A percentile compares a stretch with the other conserved stretches of the same genome.
phyloP scores from a whole-genome alignment of 176 grass and related monocot species.

The Aegilops bicornis region DNA sequence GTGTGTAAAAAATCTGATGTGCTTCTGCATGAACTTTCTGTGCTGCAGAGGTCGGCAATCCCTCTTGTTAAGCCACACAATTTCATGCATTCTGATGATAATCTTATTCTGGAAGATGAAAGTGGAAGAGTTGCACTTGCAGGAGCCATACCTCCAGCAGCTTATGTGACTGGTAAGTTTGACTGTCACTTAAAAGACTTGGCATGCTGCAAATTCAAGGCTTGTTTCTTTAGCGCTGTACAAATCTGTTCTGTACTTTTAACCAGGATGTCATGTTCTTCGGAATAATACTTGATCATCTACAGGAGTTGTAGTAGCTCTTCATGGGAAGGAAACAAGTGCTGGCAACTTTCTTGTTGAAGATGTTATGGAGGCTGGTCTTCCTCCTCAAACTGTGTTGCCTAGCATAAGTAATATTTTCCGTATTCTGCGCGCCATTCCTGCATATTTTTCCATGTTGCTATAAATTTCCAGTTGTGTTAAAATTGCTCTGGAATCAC shows the following conservation, averaged over 20 bases:
- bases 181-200: background rate
- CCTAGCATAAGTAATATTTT: constrained; percentile 62
- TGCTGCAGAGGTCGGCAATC: constrained; percentile 74
- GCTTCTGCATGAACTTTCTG: background rate
- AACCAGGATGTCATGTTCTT: background rate
- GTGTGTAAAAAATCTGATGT: background rate
- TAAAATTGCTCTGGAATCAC: constrained; percentile 14
- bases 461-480: background rate
- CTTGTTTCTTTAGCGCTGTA: background rate
- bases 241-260: background rate
- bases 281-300: background rate
- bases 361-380: constrained; percentile 85
- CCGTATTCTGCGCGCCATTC: background rate
- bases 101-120: constrained; percentile 99
- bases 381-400: constrained; percentile 71
- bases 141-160: constrained; percentile 60
- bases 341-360: constrained; percentile 87
- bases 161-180: constrained; percentile 77
- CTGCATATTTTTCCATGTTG: background rate
- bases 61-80: constrained; percentile 96
- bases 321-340: constrained; percentile 96
- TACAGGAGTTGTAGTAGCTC: constrained; percentile 72
- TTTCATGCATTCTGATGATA: constrained; percentile 93
- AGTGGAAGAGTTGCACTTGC: constrained; percentile 93
- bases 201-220: background rate